These are phyloP conservation scores for Apophysomyces trapeziformis DNA, from an alignment of 371 early-diverging fungal genomes.

Conservation along the genomic window DNA sequence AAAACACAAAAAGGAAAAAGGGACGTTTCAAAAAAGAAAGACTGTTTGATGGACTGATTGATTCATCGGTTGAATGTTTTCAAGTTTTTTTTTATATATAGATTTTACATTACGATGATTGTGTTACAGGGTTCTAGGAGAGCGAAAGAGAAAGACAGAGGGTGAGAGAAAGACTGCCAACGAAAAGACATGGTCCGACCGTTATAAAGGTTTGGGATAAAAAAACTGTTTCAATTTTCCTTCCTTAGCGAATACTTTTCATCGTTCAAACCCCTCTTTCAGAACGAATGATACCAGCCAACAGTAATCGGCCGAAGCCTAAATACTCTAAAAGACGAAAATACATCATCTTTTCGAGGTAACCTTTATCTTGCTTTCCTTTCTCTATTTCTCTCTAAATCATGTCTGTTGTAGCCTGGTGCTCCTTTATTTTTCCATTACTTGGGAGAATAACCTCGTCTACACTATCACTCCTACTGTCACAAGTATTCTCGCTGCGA, in stretches of 20 bases:
- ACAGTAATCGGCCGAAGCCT: slow-evolving; percentile 1
- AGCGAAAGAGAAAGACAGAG: no score
- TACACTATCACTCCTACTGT: slow-evolving; percentile 14
- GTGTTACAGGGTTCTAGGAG: slow-evolving; percentile 6
- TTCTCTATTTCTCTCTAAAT: background rate
- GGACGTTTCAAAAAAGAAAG: background rate
- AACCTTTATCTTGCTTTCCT: background rate
- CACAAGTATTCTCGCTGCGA: slow-evolving; percentile 15
- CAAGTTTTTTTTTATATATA: background rate
- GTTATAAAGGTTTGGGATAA: background rate
- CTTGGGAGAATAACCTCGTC: slow-evolving; percentile 23
- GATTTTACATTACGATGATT: background rate
- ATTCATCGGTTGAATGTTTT: background rate
- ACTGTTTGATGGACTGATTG: background rate
- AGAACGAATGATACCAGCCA: background rate
- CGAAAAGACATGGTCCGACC: background rate
- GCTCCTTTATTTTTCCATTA: background rate
- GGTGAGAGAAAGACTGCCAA: background rate
- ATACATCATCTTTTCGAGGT: background rate
- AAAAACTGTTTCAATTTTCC: background rate
- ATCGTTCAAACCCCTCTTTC: background rate
- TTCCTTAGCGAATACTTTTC: background rate
- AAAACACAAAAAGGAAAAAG: no score
- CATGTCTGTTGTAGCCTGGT: background rate
- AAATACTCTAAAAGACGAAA: background rate